phyloP scores from a whole-genome alignment of 805 yeast genomes.

The Metschnikowia colocasiae region DNA sequence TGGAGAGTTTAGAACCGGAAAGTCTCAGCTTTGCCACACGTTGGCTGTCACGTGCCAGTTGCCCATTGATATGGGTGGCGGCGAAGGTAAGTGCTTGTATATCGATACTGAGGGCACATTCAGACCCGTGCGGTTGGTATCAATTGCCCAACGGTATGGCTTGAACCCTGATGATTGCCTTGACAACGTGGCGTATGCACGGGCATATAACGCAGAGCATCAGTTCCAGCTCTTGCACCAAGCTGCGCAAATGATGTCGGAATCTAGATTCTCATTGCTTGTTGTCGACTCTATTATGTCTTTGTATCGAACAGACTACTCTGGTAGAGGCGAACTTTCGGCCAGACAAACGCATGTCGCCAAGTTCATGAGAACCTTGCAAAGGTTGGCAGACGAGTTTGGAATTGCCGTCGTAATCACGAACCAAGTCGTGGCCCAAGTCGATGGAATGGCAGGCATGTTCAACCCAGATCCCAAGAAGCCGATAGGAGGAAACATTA shows the following conservation, averaged over 20 bases:
- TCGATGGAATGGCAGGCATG: conserved; percentile 79
- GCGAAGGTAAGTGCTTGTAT: conserved; percentile 94
- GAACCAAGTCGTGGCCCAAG: conserved; percentile 97
- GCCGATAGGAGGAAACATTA: conserved; percentile 97
- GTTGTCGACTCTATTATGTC: conserved; percentile 99
- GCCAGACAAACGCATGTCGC: conserved; percentile 96
- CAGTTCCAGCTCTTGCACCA: conserved; percentile 80
- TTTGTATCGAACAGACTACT: conserved; percentile 86
- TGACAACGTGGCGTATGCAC: conserved; percentile 94
- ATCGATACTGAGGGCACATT: conserved; percentile 98
- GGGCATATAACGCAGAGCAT: conserved; percentile 97
- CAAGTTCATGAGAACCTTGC: conserved; percentile 84
- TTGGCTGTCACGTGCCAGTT: conserved; percentile 94
- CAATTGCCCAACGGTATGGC: conserved; percentile 89
- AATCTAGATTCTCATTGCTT: conserved; percentile 81
- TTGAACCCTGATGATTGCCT: conserved; percentile 90
- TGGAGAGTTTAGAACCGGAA: conserved; percentile 98
- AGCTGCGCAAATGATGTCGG: conserved; percentile 96
- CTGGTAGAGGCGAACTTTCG: conserved; percentile 93
- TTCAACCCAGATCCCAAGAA: conserved; percentile 96
- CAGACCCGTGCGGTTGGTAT: conserved; percentile 83
- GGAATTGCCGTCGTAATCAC: conserved; percentile 93
- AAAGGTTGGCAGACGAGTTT: conserved; percentile 92
- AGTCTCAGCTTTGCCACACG: conserved; percentile 95
- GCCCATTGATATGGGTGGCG: conserved; percentile 97